Evolutionary conservation across 228 moss, liverwort and hornwort genomes (phyloP), one percentile per base, ranked within the genome.

Genomic region (Sphagnum fallax): DNA sequence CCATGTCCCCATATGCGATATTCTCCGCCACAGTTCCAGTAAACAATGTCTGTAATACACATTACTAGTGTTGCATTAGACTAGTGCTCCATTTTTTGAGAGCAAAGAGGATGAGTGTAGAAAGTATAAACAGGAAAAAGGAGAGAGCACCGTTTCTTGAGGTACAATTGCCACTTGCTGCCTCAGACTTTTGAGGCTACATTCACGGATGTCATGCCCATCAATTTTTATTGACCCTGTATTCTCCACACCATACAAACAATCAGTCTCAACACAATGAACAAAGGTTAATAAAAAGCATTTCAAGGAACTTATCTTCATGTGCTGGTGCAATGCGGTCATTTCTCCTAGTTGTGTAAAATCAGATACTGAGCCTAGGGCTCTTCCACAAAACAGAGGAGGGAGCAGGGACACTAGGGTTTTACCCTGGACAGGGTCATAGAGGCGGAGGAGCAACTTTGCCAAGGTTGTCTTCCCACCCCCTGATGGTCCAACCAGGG

Each of bases 11-110:
- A 67, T 93, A 98, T 6, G 97, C 93, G 62, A 93, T 98, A 69
- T 98, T 98, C 78, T 98, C 97, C 16, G 91, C 97, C 52, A 98
- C 97, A 51, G 97, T 93, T 72, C 93, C 97, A 71, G 97, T 90
- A 65, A 98, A 98, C 48, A 98, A 73, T 6, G 90, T 90, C 96
- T 96, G 85, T 55, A 72, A 61, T 52, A 49, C 74, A 76, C 50
- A 68, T 12, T 52, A 64, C 48, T 72, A 70, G 66, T 32, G 32
- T 55, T 53, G 32, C 48, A 65, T 82, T 64, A 67, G 49, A 70
- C 52, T 32, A 32, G 32, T 32, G 32, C 32, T 32, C 32, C 32
- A 32, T 32, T 32, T 32, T 32, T 32, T 32, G 32, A 32, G 32
- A 32, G 67, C 5, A 61, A 50, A 72, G 60, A 62, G 47, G 15